Evolutionary conservation across 2,329 filamentous ascomycete species (phyloP), one percentile per base, ranked within the genome.

Genomic region (Arthrobotrys conoides): DNA sequence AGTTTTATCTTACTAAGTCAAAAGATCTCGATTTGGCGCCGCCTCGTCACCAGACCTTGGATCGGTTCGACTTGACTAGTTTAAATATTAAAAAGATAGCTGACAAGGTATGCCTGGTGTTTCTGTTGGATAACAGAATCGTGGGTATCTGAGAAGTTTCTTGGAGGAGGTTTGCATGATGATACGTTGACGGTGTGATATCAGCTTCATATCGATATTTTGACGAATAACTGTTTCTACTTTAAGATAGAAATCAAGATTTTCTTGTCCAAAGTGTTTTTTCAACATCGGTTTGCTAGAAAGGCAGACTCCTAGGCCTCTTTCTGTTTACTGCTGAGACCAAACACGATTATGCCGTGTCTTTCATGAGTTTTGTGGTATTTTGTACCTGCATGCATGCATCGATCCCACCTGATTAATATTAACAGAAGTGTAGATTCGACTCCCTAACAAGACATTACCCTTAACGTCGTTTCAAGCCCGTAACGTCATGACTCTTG

Each of bases 401-500:
- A 53, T 30, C 53, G 41, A 49, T 70, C 27, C 49, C 55, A 61
- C 33, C 53, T 46, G 44, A 65, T 27, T 38, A 10, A 14, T 22
- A n/a, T n/a, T n/a, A 24, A 36, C 18, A 46, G 1, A 4, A 46
- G 44, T 20, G 44, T 20, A 46, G 44, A 20, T 6, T 18, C 14
- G 16, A 46, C 38, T 55, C 24, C 24, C 41, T 33, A 49, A 67
- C 63, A 38, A 63, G 61, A 48, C 48, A 64, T n/a, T 30, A 24
- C 41, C 46, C 36, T 24, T 27, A 48, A 22, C 22, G n/a, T 61
- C 57, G 57, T 61, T 61, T 61, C 57, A 61, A 44, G 36, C 18
- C 53, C 57, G 57, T 46, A 46, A 48, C 55, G 57, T 55, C 70
- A 66, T 73, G 61, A 67, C 70, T 73, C 63, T 67, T 38, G 70